Evolutionary conservation across 805 yeast species (phyloP).

Genomic region (Debaryomyces hansenii): DNA sequence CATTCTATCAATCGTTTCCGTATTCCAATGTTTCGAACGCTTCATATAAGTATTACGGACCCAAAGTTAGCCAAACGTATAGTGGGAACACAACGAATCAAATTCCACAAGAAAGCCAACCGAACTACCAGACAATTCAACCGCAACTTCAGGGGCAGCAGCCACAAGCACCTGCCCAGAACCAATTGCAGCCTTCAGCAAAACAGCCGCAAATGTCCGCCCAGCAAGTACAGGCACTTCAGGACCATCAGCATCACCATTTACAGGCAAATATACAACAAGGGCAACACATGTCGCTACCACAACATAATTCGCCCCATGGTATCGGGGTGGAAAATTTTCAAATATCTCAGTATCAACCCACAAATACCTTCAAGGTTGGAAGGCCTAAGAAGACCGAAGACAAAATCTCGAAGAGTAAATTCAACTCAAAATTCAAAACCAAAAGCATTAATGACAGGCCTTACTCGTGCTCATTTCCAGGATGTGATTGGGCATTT

Average conservation of each 20-base stretch:
- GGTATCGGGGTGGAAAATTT: background rate
- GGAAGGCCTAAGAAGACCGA: constrained; percentile 11
- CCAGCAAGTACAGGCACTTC: background rate
- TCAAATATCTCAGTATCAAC: background rate
- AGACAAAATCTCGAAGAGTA: constrained; percentile 6
- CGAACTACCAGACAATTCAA: background rate
- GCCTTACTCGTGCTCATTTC: constrained; percentile 41
- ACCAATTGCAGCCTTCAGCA: background rate
- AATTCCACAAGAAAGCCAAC: background rate
- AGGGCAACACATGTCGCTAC: background rate
- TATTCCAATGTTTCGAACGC: background rate
- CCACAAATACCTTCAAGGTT: constrained; percentile 7
- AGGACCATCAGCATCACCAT: background rate
- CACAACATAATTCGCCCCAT: background rate
- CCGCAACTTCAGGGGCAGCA: background rate
- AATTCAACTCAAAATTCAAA: constrained; percentile 4
- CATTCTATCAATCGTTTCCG: background rate
- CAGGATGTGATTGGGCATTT: constrained; percentile 67
- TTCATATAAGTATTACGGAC: background rate
- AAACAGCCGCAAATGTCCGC: background rate
- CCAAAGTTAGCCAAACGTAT: background rate
- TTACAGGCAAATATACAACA: background rate
- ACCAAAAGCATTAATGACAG: constrained; percentile 12
- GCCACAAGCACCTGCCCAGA: background rate
- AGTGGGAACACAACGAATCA: background rate